Evolutionary conservation across 495 filamentous ascomycete genomes (phyloP).

Genomic region (Diplogelasinospora grovesii): DNA sequence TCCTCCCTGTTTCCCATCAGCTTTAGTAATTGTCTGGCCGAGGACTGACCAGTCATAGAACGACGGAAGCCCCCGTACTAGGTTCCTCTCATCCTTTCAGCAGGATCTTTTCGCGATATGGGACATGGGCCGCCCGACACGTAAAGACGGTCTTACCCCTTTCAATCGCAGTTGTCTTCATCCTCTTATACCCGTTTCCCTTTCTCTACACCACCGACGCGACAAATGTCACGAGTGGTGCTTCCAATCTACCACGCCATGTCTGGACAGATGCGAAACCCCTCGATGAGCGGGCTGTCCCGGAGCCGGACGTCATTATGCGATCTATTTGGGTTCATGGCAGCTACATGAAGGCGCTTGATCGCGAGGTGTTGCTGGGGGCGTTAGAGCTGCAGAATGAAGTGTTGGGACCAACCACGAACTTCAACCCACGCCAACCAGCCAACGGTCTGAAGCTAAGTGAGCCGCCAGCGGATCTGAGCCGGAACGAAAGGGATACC

Average conservation of each 20-base stretch:
- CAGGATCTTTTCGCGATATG: constrained; percentile 53
- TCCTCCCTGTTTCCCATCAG: constrained; percentile 15
- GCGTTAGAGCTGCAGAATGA: constrained; percentile 58
- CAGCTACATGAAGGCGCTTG: constrained; percentile 64
- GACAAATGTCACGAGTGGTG: constrained; percentile 50
- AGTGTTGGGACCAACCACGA: constrained; percentile 46
- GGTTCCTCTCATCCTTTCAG: constrained; percentile 54
- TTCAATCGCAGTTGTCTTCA: constrained; percentile 53
- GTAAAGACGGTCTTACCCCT: constrained; percentile 58
- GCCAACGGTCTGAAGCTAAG: constrained; percentile 3
- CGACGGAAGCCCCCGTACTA: constrained; percentile 56
- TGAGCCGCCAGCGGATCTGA: constrained; percentile 23
- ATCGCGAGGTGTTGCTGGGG: constrained; percentile 50
- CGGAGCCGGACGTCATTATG: constrained; percentile 49
- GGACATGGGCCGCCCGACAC: constrained; percentile 56
- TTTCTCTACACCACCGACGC: constrained; percentile 60
- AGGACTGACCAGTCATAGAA: constrained; percentile 32
- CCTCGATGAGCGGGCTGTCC: constrained; percentile 30
- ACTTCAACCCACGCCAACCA: constrained; percentile 42
- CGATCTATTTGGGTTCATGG: constrained; percentile 53
- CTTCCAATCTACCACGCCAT: constrained; percentile 60
- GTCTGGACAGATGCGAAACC: constrained; percentile 69
- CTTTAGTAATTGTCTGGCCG: not conserved
- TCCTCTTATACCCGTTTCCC: constrained; percentile 59
- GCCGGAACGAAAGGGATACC: constrained; percentile 36